Base-by-base conservation (phyloP, 768 basidiomycete genomes). In the Heimioporus sp. region DNA sequence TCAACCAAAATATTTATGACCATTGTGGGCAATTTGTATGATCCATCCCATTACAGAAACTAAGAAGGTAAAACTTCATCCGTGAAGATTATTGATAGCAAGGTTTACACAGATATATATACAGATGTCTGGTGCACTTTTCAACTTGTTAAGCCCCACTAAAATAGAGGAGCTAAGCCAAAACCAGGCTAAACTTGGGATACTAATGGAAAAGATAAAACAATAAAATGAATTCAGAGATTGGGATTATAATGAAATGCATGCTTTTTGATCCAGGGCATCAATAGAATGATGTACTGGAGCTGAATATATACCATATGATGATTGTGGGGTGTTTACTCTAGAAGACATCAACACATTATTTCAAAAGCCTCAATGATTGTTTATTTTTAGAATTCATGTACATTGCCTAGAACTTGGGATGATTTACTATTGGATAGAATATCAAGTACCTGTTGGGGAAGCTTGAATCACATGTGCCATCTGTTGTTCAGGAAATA, bases 171-270 rank as follows among this genome's bases (percentile, higher is more conserved):
- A 2, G 1, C 0, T 58, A 2, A 4, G 5, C 0, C n/a, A 43
- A 3, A 57, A 52, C 17, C 54, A 58, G 9, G 46, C 46, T 16
- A 57, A 56, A 7, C 36, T 58, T 0, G 56, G 36, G 38, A 17
- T 0, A 0, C 5, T 58, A 1, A 40, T 12, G 0, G 9, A 5
- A 1, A 58, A 45, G 13, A 15, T 57, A 2, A 53, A 53, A 10
- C 10, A 28, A 3, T 2, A n/a, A 0, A 47, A 41, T 13, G 10
- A 4, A 0, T 13, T 56, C 0, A 16, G 13, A 0, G 2, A 37
- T 0, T 53, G 37, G 43, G 48, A 2, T 8, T 37, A 45, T 28
- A 49, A 48, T 3, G 17, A 40, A 10, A 58, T 57, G 49, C 7
- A 2, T 3, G 9, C 51, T 0, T 0, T 57, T 2, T 51, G 42